These are phyloP conservation scores for Pythium rishiriense DNA, from an alignment of 352 stramenopile species.

Conservation along the genomic window DNA sequence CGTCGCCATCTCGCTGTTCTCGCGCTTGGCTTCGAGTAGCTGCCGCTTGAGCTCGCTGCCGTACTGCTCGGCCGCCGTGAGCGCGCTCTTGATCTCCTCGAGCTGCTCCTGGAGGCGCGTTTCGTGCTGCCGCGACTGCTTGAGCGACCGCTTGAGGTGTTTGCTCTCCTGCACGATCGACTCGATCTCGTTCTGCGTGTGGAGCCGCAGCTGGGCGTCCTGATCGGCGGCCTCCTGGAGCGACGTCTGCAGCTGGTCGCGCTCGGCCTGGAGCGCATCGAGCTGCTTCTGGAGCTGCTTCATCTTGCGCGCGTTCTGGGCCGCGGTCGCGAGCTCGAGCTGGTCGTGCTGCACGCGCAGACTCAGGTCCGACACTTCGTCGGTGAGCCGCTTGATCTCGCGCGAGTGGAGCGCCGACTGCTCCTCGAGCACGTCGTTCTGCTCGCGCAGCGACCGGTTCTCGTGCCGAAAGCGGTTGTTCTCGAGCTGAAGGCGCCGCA, in stretches of 20 bases:
- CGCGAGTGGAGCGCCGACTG: constrained; percentile 39
- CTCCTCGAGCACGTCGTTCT: constrained; percentile 48
- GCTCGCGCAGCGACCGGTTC: constrained; percentile 39
- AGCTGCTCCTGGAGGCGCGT: constrained; percentile 34
- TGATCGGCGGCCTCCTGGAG: constrained; percentile 41
- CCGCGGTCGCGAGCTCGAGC: constrained; percentile 30
- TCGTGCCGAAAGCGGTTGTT: constrained; percentile 75
- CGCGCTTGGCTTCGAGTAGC: constrained; percentile 38
- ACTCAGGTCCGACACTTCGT: constrained; percentile 39
- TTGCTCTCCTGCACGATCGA: constrained; percentile 43
- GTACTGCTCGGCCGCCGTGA: constrained; percentile 42
- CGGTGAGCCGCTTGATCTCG: constrained; percentile 51
- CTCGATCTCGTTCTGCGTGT: constrained; percentile 39
- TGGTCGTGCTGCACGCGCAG: constrained; percentile 40
- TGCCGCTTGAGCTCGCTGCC: constrained; percentile 30
- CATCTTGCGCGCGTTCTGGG: constrained; percentile 44
- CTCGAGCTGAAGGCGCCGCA: constrained; percentile 67
- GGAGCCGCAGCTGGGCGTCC: constrained; percentile 34
- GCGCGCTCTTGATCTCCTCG: constrained; percentile 36
- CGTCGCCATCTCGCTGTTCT: constrained; percentile 32
- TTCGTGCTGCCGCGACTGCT: constrained; percentile 46
- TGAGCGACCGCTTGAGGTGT: constrained; percentile 48
- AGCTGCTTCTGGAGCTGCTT: constrained; percentile 50
- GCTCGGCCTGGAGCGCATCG: constrained; percentile 31
- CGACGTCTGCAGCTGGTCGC: constrained; percentile 36